phyloP scores from a whole-genome alignment of 768 basidiomycete genomes.

The Russula emetica region DNA sequence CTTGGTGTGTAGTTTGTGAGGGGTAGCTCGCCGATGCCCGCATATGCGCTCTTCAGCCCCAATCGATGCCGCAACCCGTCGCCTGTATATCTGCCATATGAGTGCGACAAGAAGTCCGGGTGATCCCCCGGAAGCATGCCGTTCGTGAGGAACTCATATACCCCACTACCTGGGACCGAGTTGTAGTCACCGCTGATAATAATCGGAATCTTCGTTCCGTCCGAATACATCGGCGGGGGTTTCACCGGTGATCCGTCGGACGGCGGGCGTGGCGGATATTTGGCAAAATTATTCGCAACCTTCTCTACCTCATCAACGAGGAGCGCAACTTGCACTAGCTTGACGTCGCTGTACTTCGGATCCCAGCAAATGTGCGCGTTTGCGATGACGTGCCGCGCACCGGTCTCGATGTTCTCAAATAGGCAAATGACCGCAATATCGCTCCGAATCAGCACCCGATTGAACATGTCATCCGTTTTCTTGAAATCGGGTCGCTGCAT shows the following conservation, averaged over 20 bases:
- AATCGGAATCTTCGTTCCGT: conserved; percentile 85
- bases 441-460: conserved; percentile 92
- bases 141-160: conserved; percentile 83
- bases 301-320: conserved; percentile 92
- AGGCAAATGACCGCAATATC: conserved; percentile 85
- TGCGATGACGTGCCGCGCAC: conserved; percentile 81
- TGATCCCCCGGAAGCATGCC: conserved; percentile 71
- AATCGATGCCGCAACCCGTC: conserved; percentile 81
- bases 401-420: conserved; percentile 82
- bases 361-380: conserved; percentile 96
- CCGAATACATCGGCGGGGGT: conserved; percentile 65
- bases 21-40: conserved; percentile 53
- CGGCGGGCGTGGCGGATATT: conserved; percentile 65
- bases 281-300: conserved; percentile 78
- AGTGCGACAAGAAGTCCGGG: conserved; percentile 86
- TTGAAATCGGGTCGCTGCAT: conserved; percentile 92
- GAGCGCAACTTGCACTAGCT: conserved; percentile 92
- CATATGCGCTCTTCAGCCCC: conserved; percentile 81
- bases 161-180: conserved; percentile 78
- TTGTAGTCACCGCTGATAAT: conserved; percentile 97
- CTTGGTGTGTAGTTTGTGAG: conserved; percentile 89
- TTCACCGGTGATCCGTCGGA: conserved; percentile 41
- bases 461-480: conserved; percentile 99
- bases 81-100: conserved; percentile 88
- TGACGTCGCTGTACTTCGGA: conserved; percentile 88